phyloP scores from a whole-genome alignment of 148 eudicot genomes.

The Spergularia marina region DNA sequence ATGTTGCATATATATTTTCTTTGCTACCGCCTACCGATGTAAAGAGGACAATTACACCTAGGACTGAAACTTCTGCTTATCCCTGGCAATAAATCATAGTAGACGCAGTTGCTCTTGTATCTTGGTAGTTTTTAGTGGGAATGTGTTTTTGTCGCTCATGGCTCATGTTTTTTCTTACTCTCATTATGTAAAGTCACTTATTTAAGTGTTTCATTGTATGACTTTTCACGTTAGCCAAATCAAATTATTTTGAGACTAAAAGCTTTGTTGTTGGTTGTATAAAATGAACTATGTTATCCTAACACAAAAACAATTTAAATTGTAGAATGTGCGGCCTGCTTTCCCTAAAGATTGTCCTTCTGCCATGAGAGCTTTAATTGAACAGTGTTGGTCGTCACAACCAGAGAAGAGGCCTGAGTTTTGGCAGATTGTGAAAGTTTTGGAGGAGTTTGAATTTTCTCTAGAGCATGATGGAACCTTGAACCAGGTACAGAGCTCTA shows the following conservation, averaged over 20 bases:
- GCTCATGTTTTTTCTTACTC: neutral
- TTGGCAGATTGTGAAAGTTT: slow-evolving; percentile 81
- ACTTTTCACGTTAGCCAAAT: too few species aligned
- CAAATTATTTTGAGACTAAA: too few species aligned
- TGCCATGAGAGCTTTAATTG: slow-evolving; percentile 74
- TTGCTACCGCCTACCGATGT: neutral
- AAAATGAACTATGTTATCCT: slow-evolving; percentile 1
- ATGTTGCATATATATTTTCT: neutral
- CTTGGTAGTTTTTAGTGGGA: neutral
- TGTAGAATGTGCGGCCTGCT: slow-evolving; percentile 76
- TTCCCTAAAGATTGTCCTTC: slow-evolving; percentile 65
- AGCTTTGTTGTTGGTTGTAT: neutral
- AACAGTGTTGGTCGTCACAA: slow-evolving; percentile 80
- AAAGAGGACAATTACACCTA: neutral
- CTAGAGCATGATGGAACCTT: slow-evolving; percentile 61
- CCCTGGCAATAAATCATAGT: neutral
- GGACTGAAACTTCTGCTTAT: neutral
- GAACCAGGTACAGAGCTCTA: slow-evolving; percentile 44
- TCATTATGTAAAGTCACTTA: neutral
- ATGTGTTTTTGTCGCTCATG: neutral
- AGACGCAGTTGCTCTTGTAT: too few species aligned
- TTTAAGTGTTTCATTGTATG: too few species aligned
- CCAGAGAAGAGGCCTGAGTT: slow-evolving; percentile 92
- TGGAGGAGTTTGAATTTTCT: slow-evolving; percentile 65
- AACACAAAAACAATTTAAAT: slow-evolving; percentile 18